phyloP scores from a whole-genome alignment of 306 rosid species.

The Castanea sativa region DNA sequence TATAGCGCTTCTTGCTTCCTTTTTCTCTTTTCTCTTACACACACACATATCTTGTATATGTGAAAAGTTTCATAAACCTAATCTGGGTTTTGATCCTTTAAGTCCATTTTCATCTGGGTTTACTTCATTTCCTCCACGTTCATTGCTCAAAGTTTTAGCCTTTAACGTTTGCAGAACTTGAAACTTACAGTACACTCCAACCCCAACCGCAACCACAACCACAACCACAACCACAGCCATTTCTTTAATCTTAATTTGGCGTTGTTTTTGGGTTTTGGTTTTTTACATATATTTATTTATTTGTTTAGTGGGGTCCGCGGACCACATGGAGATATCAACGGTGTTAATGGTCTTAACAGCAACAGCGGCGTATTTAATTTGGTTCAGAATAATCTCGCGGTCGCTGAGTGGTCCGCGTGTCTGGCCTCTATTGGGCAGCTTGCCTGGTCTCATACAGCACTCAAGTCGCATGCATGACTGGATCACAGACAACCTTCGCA shows the following conservation, averaged over 20 bases:
- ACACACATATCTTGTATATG: background rate
- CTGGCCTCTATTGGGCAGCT: constrained; percentile 85
- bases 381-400: constrained; percentile 54
- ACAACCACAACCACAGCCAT: background rate
- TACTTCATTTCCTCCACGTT: background rate
- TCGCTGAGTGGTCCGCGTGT: constrained; percentile 78
- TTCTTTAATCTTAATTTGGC: background rate
- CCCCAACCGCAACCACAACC: background rate
- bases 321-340: constrained; percentile 57
- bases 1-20: background rate
- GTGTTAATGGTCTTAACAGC: constrained; percentile 49
- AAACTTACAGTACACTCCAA: background rate
- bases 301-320: background rate
- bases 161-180: background rate
- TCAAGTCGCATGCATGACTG: constrained; percentile 84
- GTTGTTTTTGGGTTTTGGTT: background rate
- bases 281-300: background rate
- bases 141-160: background rate
- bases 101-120: background rate
- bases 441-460: constrained; percentile 70
- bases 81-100: constrained; percentile 18
- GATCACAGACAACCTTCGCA: constrained; percentile 76
- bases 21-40: background rate
- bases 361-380: constrained; percentile 52
- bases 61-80: background rate